These are phyloP conservation scores for Phytophthora pini DNA, from an alignment of 352 stramenopile species.

Conservation along the genomic window DNA sequence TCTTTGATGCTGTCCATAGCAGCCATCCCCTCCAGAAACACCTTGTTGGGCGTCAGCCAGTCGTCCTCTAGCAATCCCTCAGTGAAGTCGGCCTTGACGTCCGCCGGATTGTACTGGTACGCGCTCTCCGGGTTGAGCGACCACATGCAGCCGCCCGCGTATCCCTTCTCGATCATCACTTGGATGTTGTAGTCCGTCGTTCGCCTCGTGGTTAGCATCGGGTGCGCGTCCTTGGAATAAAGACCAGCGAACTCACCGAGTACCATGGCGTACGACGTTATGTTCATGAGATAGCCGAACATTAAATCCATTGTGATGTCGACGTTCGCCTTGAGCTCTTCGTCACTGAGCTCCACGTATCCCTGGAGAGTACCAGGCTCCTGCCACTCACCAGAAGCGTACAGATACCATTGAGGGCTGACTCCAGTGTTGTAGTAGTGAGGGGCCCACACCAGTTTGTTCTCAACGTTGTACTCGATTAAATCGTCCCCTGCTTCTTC, in stretches of 20 bases:
- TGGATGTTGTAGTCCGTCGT: conserved; percentile 72
- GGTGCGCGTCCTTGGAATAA: conserved; percentile 64
- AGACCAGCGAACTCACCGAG: conserved; percentile 76
- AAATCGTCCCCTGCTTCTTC: conserved; percentile 45
- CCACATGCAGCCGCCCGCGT: conserved; percentile 80
- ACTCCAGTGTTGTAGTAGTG: conserved; percentile 84
- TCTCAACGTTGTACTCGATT: conserved; percentile 44
- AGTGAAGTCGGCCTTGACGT: conserved; percentile 63
- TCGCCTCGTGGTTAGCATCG: conserved; percentile 60
- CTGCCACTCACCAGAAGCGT: conserved; percentile 47
- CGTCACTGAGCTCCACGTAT: conserved; percentile 64
- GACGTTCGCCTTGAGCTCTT: conserved; percentile 59
- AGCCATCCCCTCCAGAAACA: conserved; percentile 51
- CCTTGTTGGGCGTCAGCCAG: conserved; percentile 59
- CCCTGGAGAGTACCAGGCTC: conserved; percentile 26
- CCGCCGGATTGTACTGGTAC: conserved; percentile 78
- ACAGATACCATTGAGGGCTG: conserved; percentile 68
- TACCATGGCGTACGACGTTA: conserved; percentile 51
- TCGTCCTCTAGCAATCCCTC: conserved; percentile 71
- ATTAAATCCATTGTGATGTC: conserved; percentile 73
- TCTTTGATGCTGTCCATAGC: conserved; percentile 52
- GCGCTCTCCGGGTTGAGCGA: conserved; percentile 78
- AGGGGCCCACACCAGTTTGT: conserved; percentile 74
- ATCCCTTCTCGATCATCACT: conserved; percentile 54
- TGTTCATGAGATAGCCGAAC: conserved; percentile 64